Conservation (phyloP, 2,329 filamentous ascomycete species). For the Chaetomium olivaceum region DNA sequence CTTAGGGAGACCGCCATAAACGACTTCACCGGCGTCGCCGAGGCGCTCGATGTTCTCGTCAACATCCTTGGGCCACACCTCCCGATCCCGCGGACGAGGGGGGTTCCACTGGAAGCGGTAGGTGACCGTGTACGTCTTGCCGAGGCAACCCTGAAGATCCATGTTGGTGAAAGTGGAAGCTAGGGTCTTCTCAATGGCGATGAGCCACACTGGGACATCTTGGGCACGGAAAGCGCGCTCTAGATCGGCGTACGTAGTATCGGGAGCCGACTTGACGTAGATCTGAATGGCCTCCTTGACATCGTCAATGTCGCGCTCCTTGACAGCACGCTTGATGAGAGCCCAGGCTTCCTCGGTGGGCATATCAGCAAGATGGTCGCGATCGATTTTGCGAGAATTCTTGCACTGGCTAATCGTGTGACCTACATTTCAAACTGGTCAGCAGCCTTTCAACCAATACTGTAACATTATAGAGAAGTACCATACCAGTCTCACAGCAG, state of each 20-base stretch:
- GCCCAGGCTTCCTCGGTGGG: constrained; percentile 59
- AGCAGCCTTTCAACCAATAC: neutral
- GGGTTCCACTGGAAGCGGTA: constrained; percentile 63
- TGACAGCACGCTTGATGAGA: constrained; percentile 53
- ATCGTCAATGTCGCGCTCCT: constrained; percentile 60
- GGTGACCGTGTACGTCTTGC: constrained; percentile 63
- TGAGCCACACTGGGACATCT: constrained; percentile 58
- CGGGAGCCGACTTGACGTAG: constrained; percentile 62
- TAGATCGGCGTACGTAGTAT: constrained; percentile 59
- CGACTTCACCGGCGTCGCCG: constrained; percentile 64
- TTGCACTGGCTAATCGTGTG: constrained; percentile 59
- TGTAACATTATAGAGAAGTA: constrained; percentile 42
- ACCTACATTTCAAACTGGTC: constrained; percentile 42
- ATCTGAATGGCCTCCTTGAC: constrained; percentile 60
- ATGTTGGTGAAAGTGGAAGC: constrained; percentile 64
- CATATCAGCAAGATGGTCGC: constrained; percentile 50
- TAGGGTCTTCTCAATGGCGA: constrained; percentile 61
- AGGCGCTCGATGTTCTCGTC: constrained; percentile 66
- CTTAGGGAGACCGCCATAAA: constrained; percentile 58
- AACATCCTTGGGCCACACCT: constrained; percentile 58
- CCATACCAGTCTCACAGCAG: constrained; percentile 60
- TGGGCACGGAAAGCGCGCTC: constrained; percentile 60
- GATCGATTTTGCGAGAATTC: constrained; percentile 60
- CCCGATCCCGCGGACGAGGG: constrained; percentile 57
- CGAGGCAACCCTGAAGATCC: constrained; percentile 68